Percentiles rank a stretch among this genome's conserved stretches.
phyloP scores from a whole-genome alignment of 371 early-diverging fungal genomes.

The Saksenaea vasiformis region DNA sequence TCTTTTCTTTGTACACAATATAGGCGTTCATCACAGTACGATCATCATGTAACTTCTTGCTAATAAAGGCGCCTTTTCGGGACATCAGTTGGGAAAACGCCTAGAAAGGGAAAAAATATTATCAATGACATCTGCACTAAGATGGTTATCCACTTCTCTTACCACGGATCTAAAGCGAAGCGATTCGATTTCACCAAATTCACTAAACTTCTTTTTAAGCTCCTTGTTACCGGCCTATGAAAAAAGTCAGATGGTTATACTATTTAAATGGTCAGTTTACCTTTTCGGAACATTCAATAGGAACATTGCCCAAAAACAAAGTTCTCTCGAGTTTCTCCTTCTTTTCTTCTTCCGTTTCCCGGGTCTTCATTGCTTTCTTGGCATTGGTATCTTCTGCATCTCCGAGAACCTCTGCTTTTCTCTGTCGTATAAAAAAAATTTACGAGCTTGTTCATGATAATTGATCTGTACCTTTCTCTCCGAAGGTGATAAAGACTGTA shows the following conservation, averaged over 20 bases:
- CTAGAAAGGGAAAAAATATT: constrained; percentile 30
- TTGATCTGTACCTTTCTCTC: constrained; percentile 28
- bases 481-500: constrained; percentile 22
- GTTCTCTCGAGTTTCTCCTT: constrained; percentile 63
- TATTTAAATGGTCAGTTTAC: constrained; percentile 19
- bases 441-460: background rate
- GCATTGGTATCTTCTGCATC: constrained; percentile 16
- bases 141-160: constrained; percentile 9
- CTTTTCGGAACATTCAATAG: constrained; percentile 66
- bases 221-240: constrained; percentile 55
- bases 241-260: background rate
- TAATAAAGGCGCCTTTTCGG: constrained; percentile 75
- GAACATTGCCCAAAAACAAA: constrained; percentile 83
- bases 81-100: constrained; percentile 71
- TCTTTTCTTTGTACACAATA: constrained; percentile 72
- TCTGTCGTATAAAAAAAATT: constrained; percentile 6
- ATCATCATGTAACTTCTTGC: constrained; percentile 77
- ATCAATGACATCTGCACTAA: constrained; percentile 13
- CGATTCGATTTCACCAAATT: constrained; percentile 78
- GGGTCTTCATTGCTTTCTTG: constrained; percentile 17
- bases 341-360: constrained; percentile 45
- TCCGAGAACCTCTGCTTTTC: constrained; percentile 14
- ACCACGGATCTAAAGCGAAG: constrained; percentile 90
- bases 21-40: constrained; percentile 89
- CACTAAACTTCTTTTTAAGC: constrained; percentile 65